A percentile compares a stretch with the other conserved stretches of the same genome.
phyloP scores from a whole-genome alignment of 2,329 filamentous ascomycete genomes.

The Claviceps pazoutovae region DNA sequence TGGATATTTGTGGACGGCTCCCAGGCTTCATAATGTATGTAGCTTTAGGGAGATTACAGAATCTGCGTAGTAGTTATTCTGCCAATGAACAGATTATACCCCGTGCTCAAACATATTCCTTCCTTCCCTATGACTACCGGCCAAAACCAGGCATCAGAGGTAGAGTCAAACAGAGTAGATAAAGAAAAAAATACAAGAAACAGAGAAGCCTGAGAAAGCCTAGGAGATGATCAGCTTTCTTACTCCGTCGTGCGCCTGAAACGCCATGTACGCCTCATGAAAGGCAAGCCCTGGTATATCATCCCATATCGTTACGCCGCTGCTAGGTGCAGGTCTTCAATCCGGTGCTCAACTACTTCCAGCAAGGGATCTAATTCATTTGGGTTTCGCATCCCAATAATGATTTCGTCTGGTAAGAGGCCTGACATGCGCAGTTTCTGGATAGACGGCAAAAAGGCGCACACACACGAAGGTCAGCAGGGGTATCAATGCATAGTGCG shows the following conservation, averaged over 20 bases:
- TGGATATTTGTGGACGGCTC: background rate
- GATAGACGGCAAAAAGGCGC: background rate
- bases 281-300: background rate
- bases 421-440: constrained; percentile 37
- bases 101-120: no score
- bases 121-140: background rate
- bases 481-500: background rate
- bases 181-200: background rate
- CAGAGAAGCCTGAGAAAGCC: background rate
- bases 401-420: constrained; percentile 54
- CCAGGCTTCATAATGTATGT: background rate
- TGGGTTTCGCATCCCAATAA: constrained; percentile 63
- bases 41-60: background rate
- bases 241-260: background rate
- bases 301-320: background rate
- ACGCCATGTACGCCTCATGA: constrained; percentile 1
- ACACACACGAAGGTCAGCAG: background rate
- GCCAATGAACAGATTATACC: no score
- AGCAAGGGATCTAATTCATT: constrained; percentile 60
- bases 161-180: background rate
- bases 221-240: background rate
- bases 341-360: constrained; percentile 52
- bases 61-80: no score
- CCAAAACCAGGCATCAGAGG: background rate
- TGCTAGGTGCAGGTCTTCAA: constrained; percentile 33